A percentile compares a stretch with the other conserved stretches of the same genome.
Evolutionary conservation across 768 basidiomycete species (phyloP).

Genomic region (Chalciporus sphaerocephalus): DNA sequence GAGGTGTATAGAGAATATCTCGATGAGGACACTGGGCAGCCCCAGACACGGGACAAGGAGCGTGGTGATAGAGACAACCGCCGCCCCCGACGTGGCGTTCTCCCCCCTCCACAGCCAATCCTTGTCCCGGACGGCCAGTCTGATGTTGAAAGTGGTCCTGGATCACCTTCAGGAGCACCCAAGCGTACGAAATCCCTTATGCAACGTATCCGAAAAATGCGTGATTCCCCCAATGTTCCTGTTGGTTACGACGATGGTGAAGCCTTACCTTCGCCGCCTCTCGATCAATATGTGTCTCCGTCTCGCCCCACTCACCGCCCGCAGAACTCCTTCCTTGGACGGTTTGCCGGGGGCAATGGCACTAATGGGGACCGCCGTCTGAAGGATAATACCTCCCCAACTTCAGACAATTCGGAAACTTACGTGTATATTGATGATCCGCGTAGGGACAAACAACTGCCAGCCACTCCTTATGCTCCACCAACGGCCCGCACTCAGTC

Average conservation of each 20-base stretch:
- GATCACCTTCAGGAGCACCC: slow-evolving; percentile 45
- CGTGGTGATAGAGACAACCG: slow-evolving; percentile 34
- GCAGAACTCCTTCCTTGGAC: slow-evolving; percentile 74
- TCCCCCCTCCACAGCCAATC: slow-evolving; percentile 83
- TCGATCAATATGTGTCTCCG: slow-evolving; percentile 25
- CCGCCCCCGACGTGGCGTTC: slow-evolving; percentile 44
- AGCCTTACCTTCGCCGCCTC: slow-evolving; percentile 44
- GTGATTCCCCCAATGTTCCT: slow-evolving; percentile 80
- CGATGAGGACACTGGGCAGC: slow-evolving; percentile 35
- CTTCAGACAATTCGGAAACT: slow-evolving; percentile 40
- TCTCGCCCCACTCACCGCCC: slow-evolving; percentile 62
- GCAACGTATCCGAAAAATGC: slow-evolving; percentile 86
- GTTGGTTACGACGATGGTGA: slow-evolving; percentile 43
- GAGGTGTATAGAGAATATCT: slow-evolving; percentile 44
- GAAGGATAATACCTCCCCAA: slow-evolving; percentile 31
- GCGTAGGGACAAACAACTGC: slow-evolving; percentile 51
- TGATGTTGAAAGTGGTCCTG: slow-evolving; percentile 34
- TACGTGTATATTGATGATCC: slow-evolving; percentile 62
- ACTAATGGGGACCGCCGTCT: slow-evolving; percentile 28
- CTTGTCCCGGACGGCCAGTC: slow-evolving; percentile 57
- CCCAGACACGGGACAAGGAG: slow-evolving; percentile 29
- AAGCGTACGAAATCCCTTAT: slow-evolving; percentile 81
- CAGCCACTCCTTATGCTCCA: slow-evolving; percentile 37
- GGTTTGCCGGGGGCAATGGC: slow-evolving; percentile 47
- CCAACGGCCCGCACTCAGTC: slow-evolving; percentile 22